Evolutionary conservation across 163 green algal genomes (phyloP).

Genomic region (Scenedesmus sp.): DNA sequence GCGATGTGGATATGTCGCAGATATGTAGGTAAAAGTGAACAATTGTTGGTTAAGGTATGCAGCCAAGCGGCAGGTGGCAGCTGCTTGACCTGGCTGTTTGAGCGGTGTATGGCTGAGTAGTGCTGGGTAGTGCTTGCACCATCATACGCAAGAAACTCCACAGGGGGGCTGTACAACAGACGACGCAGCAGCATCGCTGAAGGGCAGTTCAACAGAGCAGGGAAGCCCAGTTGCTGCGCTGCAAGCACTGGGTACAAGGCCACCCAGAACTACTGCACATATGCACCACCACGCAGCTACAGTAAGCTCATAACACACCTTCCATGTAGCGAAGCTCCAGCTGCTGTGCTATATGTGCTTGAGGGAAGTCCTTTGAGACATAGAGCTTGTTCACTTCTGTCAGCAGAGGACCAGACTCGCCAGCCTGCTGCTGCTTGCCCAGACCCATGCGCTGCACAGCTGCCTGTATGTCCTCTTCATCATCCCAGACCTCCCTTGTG

Average conservation of each 20-base stretch:
- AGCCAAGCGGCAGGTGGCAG: background rate
- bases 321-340: conserved; percentile 21
- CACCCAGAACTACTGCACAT: background rate
- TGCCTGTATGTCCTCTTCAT: conserved; percentile 41
- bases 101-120: background rate
- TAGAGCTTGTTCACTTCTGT: conserved; percentile 33
- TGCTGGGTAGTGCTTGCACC: too few relatives aligned
- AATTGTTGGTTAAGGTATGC: background rate
- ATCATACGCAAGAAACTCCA: too few relatives aligned
- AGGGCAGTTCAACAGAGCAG: background rate
- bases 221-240: background rate
- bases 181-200: too few relatives aligned
- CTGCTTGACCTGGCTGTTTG: too few relatives aligned
- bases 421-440: conserved; percentile 2
- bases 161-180: too few relatives aligned
- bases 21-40: background rate
- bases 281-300: background rate
- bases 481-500: conserved; percentile 42
- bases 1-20: background rate
- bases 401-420: conserved; percentile 4
- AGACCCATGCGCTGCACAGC: conserved; percentile 22
- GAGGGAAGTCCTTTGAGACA: conserved; percentile 5
- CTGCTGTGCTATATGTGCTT: background rate
- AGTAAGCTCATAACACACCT: background rate
- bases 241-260: background rate